Conservation (phyloP, 352 stramenopile genomes). For the Globisporangium yorkense region DNA sequence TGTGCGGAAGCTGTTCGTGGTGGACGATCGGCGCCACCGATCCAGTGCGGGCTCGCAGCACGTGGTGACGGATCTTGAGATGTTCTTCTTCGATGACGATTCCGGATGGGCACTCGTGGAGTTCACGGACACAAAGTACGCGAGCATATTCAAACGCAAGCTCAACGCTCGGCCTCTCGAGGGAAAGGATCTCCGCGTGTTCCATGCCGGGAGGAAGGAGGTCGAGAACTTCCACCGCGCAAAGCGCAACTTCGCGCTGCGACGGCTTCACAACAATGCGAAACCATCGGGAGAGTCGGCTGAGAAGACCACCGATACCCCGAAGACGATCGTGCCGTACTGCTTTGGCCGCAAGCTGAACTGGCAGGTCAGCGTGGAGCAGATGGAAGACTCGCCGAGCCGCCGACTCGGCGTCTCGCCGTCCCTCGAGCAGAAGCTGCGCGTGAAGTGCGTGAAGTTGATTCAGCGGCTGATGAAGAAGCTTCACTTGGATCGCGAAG, state of each 20-base stretch:
- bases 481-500: conserved; percentile 58
- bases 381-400: conserved; percentile 52
- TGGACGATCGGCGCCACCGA: conserved; percentile 11
- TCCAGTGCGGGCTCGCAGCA: conserved; percentile 2
- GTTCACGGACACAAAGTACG: conserved; percentile 40
- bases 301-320: neutral
- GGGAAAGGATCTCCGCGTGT: conserved; percentile 47
- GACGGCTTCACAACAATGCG: conserved; percentile 12
- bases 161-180: conserved; percentile 55
- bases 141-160: conserved; percentile 41
- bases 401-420: conserved; percentile 49
- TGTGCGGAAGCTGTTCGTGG: conserved; percentile 42
- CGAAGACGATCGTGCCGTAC: conserved; percentile 27
- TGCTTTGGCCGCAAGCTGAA: conserved; percentile 69
- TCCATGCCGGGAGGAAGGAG: conserved; percentile 42
- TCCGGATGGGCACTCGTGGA: conserved; percentile 74
- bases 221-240: conserved; percentile 56
- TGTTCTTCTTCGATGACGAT: conserved; percentile 69
- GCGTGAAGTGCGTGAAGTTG: conserved; percentile 51
- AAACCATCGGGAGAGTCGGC: neutral
- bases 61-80: conserved; percentile 41
- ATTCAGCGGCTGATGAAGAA: conserved; percentile 61
- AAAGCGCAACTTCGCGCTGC: conserved; percentile 39
- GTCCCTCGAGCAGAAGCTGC: conserved; percentile 59
- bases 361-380: conserved; percentile 60